Base-by-base conservation (phyloP, 1,284 basidiomycete species). In the Moesziomyces parantarcticus region DNA sequence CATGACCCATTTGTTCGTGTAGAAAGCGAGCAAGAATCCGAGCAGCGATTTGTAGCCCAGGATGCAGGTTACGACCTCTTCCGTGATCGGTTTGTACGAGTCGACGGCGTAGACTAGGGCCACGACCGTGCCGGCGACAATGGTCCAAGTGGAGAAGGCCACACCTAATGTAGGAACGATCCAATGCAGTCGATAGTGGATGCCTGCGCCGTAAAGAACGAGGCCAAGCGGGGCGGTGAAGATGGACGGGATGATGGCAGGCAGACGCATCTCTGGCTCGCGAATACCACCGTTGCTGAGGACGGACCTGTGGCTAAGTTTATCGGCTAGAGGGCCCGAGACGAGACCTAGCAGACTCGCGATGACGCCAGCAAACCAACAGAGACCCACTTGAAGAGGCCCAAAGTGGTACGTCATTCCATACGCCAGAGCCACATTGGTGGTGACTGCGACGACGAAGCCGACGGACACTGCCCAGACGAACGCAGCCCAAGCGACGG, bases 1-100 rank as follows among this genome's bases (percentile, higher is more conserved):
- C 16, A n/a, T 25, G n/a, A 65, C 43, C 60, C 65, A 65, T 16
- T 45, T 39, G 54, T 64, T 69, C 21, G 61, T 59, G 63, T 59
- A 69, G 54, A 69, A 69, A 14, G 64, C 59, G 16, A 64, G 46
- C 25, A 69, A 23, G 55, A 69, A 69, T n/a, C 62, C 56, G 40
- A 69, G 21, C 13, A 47, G 34, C 18, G 57, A 34, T 43, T 63
- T 64, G 47, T 46, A 55, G 32, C 29, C 57, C n/a, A 66, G 29
- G 7, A 66, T 25, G 29, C 32, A 26, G 5, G 63, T 54, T 10
- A 66, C 47, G 18, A 49, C 39, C 44, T 66, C 63, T n/a, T 40
- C 45, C 9, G 63, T 26, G 41, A 66, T 59, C 6, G 63, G 63
- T 45, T 66, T 66, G 58, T 60, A 59, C 21, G 47, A 58, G 26